These are phyloP conservation scores for Niebla homalea DNA, from an alignment of 495 filamentous ascomycete species.

Conservation along the genomic window DNA sequence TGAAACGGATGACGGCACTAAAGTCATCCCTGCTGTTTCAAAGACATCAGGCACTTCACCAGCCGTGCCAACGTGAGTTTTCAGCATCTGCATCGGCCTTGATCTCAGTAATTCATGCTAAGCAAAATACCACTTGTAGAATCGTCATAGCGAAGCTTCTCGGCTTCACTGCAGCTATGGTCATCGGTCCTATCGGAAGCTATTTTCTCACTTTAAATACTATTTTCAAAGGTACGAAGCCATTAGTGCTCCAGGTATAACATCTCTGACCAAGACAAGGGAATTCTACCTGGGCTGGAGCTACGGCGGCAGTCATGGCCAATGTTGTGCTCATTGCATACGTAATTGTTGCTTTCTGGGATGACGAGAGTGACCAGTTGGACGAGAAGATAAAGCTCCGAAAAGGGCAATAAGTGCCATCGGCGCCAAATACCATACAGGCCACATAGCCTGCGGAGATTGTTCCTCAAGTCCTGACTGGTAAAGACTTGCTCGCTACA, in stretches of 20 bases:
- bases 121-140: constrained; percentile 29
- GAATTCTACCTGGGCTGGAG: constrained; percentile 77
- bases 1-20: constrained; percentile 37
- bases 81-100: neutral
- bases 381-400: constrained; percentile 41
- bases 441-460: no score
- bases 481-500: no score
- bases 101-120: constrained; percentile 8
- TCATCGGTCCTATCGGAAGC: constrained; percentile 65
- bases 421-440: neutral
- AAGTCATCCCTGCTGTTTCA: constrained; percentile 3
- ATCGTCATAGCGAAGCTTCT: constrained; percentile 81
- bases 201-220: constrained; percentile 72
- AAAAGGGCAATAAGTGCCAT: constrained; percentile 41
- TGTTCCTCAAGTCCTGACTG: no score
- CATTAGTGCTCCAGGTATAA: neutral
- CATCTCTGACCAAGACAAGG: constrained; percentile 34
- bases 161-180: constrained; percentile 83
- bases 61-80: constrained; percentile 61
- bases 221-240: constrained; percentile 57
- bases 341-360: constrained; percentile 79
- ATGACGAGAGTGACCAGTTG: constrained; percentile 63
- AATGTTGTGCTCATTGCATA: constrained; percentile 88
- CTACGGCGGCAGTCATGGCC: constrained; percentile 70
- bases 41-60: constrained; percentile 39